Conservation (phyloP, 208 protist genomes). For the Leishmania amazonensis region DNA sequence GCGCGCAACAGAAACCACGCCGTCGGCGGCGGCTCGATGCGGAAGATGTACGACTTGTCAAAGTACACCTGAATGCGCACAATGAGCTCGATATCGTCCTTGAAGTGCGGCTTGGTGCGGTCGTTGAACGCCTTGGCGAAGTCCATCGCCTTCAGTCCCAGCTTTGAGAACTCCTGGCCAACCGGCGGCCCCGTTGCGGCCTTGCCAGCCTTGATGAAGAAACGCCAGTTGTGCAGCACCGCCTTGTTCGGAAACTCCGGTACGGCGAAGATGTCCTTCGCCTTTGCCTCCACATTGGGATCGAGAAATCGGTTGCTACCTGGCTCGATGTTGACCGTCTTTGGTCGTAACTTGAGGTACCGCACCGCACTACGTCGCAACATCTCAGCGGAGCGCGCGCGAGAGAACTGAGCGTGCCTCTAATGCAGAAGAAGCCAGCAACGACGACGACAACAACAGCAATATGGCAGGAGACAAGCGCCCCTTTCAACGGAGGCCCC, state of each 20-base stretch:
- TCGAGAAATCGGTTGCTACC: conserved; percentile 75
- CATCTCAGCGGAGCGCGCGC: conserved; percentile 24
- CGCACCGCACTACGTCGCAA: conserved; percentile 31
- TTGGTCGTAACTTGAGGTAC: conserved; percentile 71
- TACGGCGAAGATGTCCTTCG: conserved; percentile 78
- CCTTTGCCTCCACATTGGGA: conserved; percentile 51
- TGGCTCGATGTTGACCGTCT: conserved; percentile 71
- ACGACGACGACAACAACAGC: background rate
- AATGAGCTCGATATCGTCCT: conserved; percentile 88
- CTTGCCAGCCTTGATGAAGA: conserved; percentile 89
- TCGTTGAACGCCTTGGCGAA: conserved; percentile 92
- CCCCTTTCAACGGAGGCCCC: background rate
- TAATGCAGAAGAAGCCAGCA: background rate
- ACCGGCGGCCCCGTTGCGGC: conserved; percentile 87
- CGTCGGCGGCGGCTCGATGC: conserved; percentile 87
- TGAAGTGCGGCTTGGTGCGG: conserved; percentile 86
- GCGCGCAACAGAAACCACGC: conserved; percentile 85
- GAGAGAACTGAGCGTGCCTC: background rate
- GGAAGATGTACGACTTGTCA: conserved; percentile 90
- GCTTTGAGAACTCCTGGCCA: conserved; percentile 90
- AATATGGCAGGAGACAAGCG: background rate
- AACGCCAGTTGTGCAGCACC: conserved; percentile 91
- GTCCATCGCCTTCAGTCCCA: conserved; percentile 91
- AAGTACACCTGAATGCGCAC: conserved; percentile 93
- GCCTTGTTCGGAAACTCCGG: conserved; percentile 78